Evolutionary conservation across 202 grass and related monocot genomes (phyloP).

Genomic region (Brachypodium distachyon): DNA sequence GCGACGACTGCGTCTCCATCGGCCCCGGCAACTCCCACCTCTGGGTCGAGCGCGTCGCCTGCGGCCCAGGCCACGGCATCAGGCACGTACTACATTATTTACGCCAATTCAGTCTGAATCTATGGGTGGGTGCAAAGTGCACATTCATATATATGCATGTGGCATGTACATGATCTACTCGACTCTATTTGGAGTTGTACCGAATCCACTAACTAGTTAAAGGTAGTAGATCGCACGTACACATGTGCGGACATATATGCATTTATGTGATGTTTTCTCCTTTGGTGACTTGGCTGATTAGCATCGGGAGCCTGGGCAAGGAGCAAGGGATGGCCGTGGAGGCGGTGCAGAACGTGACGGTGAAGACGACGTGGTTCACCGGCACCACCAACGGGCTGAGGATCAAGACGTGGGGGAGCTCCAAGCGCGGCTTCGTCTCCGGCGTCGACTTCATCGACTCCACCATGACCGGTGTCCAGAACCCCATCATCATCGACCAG

Average conservation of each 20-base stretch:
- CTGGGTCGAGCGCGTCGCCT: constrained; percentile 80
- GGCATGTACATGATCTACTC: no score
- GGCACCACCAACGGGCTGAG: constrained; percentile 60
- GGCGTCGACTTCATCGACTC: constrained; percentile 44
- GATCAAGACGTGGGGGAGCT: constrained; percentile 77
- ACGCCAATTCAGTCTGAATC: no score
- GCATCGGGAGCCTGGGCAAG: constrained; percentile 84
- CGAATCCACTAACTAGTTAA: constrained; percentile 8
- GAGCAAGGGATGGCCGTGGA: constrained; percentile 49
- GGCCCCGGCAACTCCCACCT: constrained; percentile 63
- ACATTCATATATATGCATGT: no score
- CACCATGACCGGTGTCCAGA: constrained; percentile 50
- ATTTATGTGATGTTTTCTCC: neutral
- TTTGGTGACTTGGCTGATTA: neutral
- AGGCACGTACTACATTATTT: no score
- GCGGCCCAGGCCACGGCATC: constrained; percentile 92
- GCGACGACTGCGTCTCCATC: constrained; percentile 87
- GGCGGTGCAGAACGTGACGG: constrained; percentile 76
- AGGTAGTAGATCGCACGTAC: no score
- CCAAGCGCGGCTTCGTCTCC: constrained; percentile 46
- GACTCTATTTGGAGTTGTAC: neutral
- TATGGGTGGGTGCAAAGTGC: no score
- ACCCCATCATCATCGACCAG: constrained; percentile 95
- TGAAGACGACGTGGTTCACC: constrained; percentile 75
- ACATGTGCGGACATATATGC: neutral